phyloP scores from a whole-genome alignment of 108 stramenopile species.

The Skeletonema menzelii region DNA sequence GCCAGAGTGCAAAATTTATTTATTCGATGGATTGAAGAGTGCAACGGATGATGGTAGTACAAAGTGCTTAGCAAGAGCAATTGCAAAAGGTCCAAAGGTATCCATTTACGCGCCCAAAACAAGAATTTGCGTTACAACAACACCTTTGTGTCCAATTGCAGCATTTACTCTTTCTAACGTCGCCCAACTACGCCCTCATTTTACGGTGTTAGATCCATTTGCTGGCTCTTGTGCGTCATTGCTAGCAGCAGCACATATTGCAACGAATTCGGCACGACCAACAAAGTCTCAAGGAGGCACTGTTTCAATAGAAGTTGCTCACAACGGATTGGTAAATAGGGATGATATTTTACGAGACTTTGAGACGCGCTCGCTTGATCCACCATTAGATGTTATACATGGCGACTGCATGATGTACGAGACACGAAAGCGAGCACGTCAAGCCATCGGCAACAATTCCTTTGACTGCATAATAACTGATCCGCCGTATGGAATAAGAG shows the following conservation, averaged over 20 bases:
- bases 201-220: conserved; percentile 79
- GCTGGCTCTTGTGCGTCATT: conserved; percentile 79
- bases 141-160: conserved; percentile 83
- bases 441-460: conserved; percentile 42
- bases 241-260: conserved; percentile 79
- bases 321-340: conserved; percentile 69
- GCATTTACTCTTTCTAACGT: conserved; percentile 80
- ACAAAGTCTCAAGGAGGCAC: conserved; percentile 25
- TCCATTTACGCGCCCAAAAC: conserved; percentile 76
- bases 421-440: conserved; percentile 54
- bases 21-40: conserved; percentile 73
- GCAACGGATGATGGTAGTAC: not conserved
- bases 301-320: conserved; percentile 85
- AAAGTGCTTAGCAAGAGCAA: conserved; percentile 57
- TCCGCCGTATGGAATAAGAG: conserved; percentile 84
- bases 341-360: conserved; percentile 74
- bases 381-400: conserved; percentile 56
- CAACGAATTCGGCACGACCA: conserved; percentile 32
- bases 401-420: conserved; percentile 60
- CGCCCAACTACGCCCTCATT: conserved; percentile 39
- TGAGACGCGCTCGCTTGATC: conserved; percentile 52
- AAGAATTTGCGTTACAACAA: conserved; percentile 84
- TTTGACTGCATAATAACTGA: conserved; percentile 88
- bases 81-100: conserved; percentile 59
- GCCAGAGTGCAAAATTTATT: conserved; percentile 73